Percentiles rank a stretch among this genome's conserved stretches.
Evolutionary conservation across 192 early-diverging fungal genomes (phyloP).

Genomic region (Coemansia sp.): DNA sequence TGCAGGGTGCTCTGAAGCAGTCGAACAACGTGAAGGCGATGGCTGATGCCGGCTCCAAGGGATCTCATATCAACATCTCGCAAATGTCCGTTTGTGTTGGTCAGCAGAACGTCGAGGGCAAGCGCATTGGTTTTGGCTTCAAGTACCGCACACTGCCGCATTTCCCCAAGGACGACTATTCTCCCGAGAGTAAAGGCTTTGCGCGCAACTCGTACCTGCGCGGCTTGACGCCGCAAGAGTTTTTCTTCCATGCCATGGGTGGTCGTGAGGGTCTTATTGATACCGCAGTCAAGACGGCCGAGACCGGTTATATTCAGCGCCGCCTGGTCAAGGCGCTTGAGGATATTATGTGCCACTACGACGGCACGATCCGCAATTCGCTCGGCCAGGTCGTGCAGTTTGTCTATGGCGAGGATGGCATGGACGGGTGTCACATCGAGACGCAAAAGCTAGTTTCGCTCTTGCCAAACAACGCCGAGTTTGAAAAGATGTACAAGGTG

Average conservation of each 20-base stretch:
- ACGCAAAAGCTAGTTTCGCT: conserved; percentile 74
- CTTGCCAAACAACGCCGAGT: conserved; percentile 63
- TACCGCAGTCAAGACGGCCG: conserved; percentile 99
- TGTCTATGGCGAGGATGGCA: conserved; percentile 97
- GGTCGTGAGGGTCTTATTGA: conserved; percentile 99
- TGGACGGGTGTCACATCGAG: conserved; percentile 92
- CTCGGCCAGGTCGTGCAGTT: conserved; percentile 93
- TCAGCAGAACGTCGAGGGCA: conserved; percentile 99
- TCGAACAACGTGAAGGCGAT: conserved; percentile 97
- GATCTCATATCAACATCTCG: conserved; percentile 92
- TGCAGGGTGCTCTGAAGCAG: conserved; percentile 77
- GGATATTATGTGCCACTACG: conserved; percentile 97
- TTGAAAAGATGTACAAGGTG: conserved; percentile 77
- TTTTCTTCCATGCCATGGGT: conserved; percentile 99
- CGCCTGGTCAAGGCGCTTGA: conserved; percentile 97
- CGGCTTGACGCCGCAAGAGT: conserved; percentile 95
- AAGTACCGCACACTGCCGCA: conserved; percentile 94
- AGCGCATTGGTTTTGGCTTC: conserved; percentile 97
- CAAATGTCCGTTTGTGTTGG: conserved; percentile 99
- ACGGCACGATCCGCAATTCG: conserved; percentile 95
- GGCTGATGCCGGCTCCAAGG: conserved; percentile 95
- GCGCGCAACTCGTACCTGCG: conserved; percentile 62
- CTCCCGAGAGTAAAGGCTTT: conserved; percentile 69
- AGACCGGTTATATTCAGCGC: conserved; percentile 99
- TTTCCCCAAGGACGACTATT: conserved; percentile 96